Conservation (phyloP, 257 asterid species). For the Capsicum rhomboideum region DNA sequence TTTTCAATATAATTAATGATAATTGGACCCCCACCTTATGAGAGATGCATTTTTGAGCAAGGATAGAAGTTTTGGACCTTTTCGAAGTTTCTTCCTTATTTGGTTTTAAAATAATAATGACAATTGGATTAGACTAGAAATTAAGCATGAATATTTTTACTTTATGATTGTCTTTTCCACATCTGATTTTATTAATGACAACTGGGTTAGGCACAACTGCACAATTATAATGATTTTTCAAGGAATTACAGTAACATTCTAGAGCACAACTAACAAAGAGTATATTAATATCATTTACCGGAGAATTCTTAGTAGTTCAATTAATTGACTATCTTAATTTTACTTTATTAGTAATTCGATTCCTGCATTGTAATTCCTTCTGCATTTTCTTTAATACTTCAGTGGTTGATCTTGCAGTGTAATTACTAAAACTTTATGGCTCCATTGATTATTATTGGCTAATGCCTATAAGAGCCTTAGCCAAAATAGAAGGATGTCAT, state of each 20-base stretch:
- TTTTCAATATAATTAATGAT: neutral
- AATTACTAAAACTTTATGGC: neutral
- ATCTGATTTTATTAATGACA: neutral
- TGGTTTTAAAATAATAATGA: neutral
- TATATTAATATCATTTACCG: neutral
- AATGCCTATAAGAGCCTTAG: neutral
- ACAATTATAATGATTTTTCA: neutral
- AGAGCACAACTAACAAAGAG: neutral
- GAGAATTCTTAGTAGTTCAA: neutral
- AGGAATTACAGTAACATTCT: neutral
- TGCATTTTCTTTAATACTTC: no score
- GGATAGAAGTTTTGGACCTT: neutral
- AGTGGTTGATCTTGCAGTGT: neutral
- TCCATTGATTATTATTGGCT: neutral
- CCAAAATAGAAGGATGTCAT: neutral
- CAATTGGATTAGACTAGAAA: neutral
- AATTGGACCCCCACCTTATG: neutral
- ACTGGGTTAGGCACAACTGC: neutral
- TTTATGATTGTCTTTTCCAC: neutral
- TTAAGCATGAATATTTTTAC: neutral
- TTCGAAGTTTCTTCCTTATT: neutral
- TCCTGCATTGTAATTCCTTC: no score
- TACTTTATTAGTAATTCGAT: neutral
- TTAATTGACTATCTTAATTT: neutral
- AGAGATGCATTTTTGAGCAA: neutral